A percentile compares a stretch with the other conserved stretches of the same genome.
Evolutionary conservation across 176 grass and related monocot genomes (phyloP).

Genomic region (Aegilops sharonensis): DNA sequence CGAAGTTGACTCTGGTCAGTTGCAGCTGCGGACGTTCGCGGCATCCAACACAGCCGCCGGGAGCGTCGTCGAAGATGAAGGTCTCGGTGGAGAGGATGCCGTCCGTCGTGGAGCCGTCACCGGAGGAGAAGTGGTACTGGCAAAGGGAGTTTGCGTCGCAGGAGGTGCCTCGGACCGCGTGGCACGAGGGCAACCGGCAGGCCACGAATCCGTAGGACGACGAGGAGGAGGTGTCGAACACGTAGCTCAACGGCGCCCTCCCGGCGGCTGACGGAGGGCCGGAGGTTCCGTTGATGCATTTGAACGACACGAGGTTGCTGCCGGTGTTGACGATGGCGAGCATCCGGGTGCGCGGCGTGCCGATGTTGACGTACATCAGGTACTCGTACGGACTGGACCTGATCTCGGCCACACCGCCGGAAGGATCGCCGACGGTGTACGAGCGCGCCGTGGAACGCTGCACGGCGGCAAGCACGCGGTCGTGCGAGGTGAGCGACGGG

Average conservation of each 20-base stretch:
- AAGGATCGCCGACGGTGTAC: background rate
- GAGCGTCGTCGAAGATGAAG: background rate
- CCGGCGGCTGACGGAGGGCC: no score
- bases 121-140: background rate
- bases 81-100: background rate
- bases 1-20: conserved; percentile 37
- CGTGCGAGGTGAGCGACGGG: conserved; percentile 5
- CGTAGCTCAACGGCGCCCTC: background rate
- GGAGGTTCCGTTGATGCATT: no score
- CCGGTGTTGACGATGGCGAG: no score
- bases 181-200: conserved; percentile 15
- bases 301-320: no score
- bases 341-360: no score
- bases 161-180: background rate
- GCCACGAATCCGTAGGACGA: conserved; percentile 34
- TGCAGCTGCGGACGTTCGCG: background rate
- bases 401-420: conserved; percentile 35
- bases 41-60: background rate
- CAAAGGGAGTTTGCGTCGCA: conserved; percentile 34
- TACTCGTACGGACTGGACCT: conserved; percentile 37
- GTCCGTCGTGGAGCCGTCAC: background rate
- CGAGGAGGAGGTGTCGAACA: conserved; percentile 35
- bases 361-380: conserved; percentile 12
- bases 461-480: conserved; percentile 29
- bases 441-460: conserved; percentile 29